A percentile compares a stretch with the other conserved stretches of the same genome.
Evolutionary conservation across 192 early-diverging fungal genomes (phyloP).

Genomic region (Mortierella alpina): DNA sequence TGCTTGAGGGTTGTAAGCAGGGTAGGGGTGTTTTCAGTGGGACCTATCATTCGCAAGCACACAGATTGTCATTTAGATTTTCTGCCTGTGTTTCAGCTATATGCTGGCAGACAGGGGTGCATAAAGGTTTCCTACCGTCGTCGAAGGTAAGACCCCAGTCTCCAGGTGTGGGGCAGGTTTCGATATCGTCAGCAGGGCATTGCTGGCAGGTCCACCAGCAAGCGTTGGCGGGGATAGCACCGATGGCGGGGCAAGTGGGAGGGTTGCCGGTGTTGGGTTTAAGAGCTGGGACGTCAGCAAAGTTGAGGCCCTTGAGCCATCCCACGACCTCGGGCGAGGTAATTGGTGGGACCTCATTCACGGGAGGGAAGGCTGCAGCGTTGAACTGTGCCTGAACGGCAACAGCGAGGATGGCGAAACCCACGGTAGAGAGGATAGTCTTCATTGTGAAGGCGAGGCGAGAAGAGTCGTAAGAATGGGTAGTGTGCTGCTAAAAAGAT

Average conservation of each 20-base stretch:
- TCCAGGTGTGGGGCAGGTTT: slow-evolving; percentile 58
- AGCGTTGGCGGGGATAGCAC: slow-evolving; percentile 13
- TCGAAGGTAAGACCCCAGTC: slow-evolving; percentile 67
- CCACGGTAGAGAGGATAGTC: slow-evolving; percentile 9
- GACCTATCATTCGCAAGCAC: slow-evolving; percentile 40
- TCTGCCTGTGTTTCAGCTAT: too few relatives aligned
- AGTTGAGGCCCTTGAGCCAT: slow-evolving; percentile 39
- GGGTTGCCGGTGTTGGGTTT: slow-evolving; percentile 38
- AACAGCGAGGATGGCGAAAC: slow-evolving; percentile 8
- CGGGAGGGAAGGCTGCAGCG: slow-evolving; percentile 25
- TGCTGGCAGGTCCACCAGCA: slow-evolving; percentile 46
- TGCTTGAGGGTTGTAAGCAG: slow-evolving; percentile 55
- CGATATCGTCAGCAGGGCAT: slow-evolving; percentile 18
- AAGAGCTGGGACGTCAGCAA: slow-evolving; percentile 44
- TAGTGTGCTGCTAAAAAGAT: neutral
- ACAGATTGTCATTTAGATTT: neutral
- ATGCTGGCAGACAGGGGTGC: too few relatives aligned
- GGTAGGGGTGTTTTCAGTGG: slow-evolving; percentile 47
- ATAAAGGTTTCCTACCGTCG: slow-evolving; percentile 55
- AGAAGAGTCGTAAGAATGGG: neutral
- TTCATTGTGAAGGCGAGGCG: slow-evolving; percentile 20
- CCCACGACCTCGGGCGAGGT: slow-evolving; percentile 20
- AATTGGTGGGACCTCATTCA: slow-evolving; percentile 31
- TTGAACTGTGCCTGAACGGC: slow-evolving; percentile 26
- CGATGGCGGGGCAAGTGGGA: neutral